Conservation (phyloP, 345 rosid genomes). For the Orychophragmus violaceus region DNA sequence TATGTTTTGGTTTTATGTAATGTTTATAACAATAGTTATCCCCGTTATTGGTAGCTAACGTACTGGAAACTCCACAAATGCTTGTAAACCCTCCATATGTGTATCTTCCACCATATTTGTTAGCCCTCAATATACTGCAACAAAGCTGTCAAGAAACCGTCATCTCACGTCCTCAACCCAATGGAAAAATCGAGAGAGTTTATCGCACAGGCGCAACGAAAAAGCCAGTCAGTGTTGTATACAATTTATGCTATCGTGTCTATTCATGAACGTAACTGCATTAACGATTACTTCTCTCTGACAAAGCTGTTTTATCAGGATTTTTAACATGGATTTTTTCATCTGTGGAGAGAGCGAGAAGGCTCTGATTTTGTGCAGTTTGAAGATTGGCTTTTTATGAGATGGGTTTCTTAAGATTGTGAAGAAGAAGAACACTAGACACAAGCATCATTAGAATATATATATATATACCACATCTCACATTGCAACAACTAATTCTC, state of each 20-base stretch:
- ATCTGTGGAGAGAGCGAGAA: slow-evolving; percentile 16
- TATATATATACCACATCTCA: too few species aligned
- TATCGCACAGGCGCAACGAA: slow-evolving; percentile 42
- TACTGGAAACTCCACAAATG: too few species aligned
- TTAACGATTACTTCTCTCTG: slow-evolving; percentile 20
- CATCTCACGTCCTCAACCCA: slow-evolving; percentile 34
- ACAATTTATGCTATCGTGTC: slow-evolving; percentile 55
- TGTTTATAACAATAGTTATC: too few species aligned
- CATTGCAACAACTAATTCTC: too few species aligned
- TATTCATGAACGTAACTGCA: slow-evolving; percentile 51
- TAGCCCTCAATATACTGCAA: slow-evolving; percentile 33
- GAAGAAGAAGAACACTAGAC: slow-evolving; percentile 17
- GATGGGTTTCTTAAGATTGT: slow-evolving; percentile 14
- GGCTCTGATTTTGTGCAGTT: slow-evolving; percentile 28
- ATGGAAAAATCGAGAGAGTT: slow-evolving; percentile 32
- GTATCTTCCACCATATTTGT: too few species aligned
- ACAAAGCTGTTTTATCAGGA: slow-evolving; percentile 21
- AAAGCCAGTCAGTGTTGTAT: slow-evolving; percentile 44
- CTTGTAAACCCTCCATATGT: too few species aligned
- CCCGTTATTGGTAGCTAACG: too few species aligned
- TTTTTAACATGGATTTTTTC: slow-evolving; percentile 29
- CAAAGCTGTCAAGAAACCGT: slow-evolving; percentile 36
- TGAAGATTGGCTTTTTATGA: slow-evolving; percentile 22
- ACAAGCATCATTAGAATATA: slow-evolving; percentile 14
- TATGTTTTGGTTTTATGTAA: too few species aligned